phyloP scores from a whole-genome alignment of 2,329 filamentous ascomycete genomes.

The Penicillium sp. region DNA sequence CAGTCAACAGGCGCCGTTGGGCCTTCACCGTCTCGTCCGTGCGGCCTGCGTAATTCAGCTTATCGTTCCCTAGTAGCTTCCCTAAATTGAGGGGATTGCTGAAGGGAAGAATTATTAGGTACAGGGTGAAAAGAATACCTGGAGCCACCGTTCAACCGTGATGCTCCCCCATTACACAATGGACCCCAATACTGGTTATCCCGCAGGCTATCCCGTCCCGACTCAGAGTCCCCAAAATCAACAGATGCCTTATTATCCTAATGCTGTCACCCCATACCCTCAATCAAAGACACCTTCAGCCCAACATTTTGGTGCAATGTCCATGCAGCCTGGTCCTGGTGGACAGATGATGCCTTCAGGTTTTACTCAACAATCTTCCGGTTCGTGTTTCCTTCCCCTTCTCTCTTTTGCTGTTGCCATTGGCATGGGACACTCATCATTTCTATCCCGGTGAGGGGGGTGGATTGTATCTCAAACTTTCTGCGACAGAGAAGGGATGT shows the following conservation, averaged over 20 bases:
- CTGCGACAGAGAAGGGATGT: background rate
- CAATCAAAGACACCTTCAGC: constrained; percentile 31
- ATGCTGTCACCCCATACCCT: constrained; percentile 33
- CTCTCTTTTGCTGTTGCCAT: constrained; percentile 12
- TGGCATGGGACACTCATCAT: constrained; percentile 11
- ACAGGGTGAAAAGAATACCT: constrained; percentile 14
- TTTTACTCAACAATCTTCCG: constrained; percentile 37
- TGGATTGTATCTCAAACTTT: background rate
- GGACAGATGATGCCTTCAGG: constrained; percentile 41
- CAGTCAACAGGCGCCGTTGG: constrained; percentile 1
- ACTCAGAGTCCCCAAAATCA: constrained; percentile 35
- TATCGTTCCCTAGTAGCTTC: constrained; percentile 6
- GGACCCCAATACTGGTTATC: constrained; percentile 28
- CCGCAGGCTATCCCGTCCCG: constrained; percentile 37
- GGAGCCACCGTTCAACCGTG: constrained; percentile 2
- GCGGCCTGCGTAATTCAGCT: constrained; percentile 22
- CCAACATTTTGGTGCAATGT: constrained; percentile 36
- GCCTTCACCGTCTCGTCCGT: constrained; percentile 19
- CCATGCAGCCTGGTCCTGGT: constrained; percentile 37
- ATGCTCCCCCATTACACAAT: constrained; percentile 21
- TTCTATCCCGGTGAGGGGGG: constrained; percentile 4
- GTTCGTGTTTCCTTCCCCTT: constrained; percentile 26
- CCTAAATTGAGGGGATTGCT: constrained; percentile 10
- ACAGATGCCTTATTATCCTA: constrained; percentile 38
- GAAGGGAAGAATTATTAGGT: constrained; percentile 4